Conservation (phyloP, 495 filamentous ascomycete species). For the Talaromyces nanjingensis region DNA sequence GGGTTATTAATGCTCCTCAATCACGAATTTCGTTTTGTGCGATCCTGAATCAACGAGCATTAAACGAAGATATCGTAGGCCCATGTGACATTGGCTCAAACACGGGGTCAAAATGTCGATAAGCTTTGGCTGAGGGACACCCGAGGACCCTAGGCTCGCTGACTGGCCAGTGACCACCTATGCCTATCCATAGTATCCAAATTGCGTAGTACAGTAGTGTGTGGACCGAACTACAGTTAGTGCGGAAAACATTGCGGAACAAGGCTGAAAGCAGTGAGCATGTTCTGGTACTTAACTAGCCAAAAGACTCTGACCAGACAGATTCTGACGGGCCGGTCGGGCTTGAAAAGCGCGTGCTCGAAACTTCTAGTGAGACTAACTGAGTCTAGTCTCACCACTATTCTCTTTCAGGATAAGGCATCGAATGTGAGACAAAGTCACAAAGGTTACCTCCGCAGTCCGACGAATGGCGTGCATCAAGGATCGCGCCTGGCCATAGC, state of each 20-base stretch:
- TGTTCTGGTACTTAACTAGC: neutral
- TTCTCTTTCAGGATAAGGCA: neutral
- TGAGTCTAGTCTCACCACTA: neutral
- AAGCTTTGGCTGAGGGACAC: neutral
- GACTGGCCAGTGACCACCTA: neutral
- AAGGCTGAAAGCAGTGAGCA: neutral
- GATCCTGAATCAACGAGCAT: neutral
- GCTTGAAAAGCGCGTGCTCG: neutral
- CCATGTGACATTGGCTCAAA: constrained; percentile 1
- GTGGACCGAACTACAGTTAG: neutral
- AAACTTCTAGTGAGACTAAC: neutral
- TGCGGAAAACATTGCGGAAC: neutral
- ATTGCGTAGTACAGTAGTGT: neutral
- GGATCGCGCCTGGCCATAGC: constrained; percentile 2
- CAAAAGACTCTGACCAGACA: neutral
- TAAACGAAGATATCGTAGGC: neutral
- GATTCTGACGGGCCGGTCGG: neutral
- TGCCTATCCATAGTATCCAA: neutral
- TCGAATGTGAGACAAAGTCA: neutral
- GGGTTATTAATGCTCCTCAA: neutral
- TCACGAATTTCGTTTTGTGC: neutral
- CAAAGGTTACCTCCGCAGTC: neutral
- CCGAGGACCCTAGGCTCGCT: neutral
- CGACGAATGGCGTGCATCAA: constrained; percentile 6
- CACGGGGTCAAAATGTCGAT: constrained; percentile 2